phyloP scores from a whole-genome alignment of 768 basidiomycete genomes.

The Rhodotorula diobovata region DNA sequence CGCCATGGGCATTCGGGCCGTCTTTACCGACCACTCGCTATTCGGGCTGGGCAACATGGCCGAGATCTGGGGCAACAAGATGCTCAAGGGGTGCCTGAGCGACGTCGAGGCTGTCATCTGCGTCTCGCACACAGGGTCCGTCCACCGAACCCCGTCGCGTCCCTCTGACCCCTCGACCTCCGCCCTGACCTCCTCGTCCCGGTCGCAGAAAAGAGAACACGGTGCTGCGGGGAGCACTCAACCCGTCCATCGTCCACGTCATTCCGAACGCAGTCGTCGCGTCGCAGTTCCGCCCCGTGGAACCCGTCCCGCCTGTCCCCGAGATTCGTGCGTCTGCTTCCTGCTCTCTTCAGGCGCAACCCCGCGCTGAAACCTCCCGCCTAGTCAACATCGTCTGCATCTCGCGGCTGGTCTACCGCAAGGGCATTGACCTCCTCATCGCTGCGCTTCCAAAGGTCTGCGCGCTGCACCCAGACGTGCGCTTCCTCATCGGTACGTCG shows the following conservation, averaged over 20 bases:
- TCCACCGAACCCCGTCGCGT: constrained; percentile 3
- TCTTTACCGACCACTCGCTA: constrained; percentile 94
- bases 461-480: constrained; percentile 73
- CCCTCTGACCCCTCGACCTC: background rate
- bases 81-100: constrained; percentile 74
- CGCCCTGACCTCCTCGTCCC: background rate
- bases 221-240: constrained; percentile 75
- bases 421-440: constrained; percentile 91
- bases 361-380: background rate
- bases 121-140: constrained; percentile 92
- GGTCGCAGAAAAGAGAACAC: constrained; percentile 85
- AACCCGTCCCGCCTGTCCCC: constrained; percentile 52
- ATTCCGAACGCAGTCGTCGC: constrained; percentile 90
- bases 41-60: constrained; percentile 97
- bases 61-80: constrained; percentile 93
- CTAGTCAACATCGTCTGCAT: constrained; percentile 86
- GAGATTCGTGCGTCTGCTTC: constrained; percentile 13
- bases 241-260: constrained; percentile 70
- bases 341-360: background rate
- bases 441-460: constrained; percentile 89
- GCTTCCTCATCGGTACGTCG: constrained; percentile 72
- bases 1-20: constrained; percentile 76
- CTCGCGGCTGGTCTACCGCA: constrained; percentile 85
- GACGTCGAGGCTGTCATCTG: constrained; percentile 94
- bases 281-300: constrained; percentile 72